Evolutionary conservation across 1,139 yeast species (phyloP).

Genomic region (Saccharomyces hybrid): DNA sequence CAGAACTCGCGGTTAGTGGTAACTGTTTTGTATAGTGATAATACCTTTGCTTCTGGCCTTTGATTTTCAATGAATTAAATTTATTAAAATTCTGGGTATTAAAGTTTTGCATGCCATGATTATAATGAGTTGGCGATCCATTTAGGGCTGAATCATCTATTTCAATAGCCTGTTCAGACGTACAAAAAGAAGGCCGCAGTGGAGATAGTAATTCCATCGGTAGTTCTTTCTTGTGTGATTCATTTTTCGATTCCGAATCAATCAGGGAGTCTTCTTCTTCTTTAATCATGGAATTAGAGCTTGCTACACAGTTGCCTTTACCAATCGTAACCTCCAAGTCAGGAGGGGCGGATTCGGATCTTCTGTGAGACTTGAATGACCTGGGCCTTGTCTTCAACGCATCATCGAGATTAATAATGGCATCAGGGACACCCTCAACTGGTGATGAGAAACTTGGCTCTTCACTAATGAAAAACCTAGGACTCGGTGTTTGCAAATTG

Average conservation of each 20-base stretch:
- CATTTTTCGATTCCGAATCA: conserved; percentile 10
- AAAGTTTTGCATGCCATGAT: neutral
- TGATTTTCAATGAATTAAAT: conserved; percentile 26
- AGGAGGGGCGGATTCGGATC: conserved; percentile 45
- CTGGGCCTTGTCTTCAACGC: conserved; percentile 37
- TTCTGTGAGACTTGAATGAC: conserved; percentile 34
- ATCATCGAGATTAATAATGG: conserved; percentile 56
- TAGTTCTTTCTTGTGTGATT: neutral
- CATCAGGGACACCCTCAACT: conserved; percentile 45
- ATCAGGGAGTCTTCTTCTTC: conserved; percentile 16
- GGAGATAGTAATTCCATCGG: conserved; percentile 21
- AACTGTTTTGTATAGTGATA: conserved; percentile 26
- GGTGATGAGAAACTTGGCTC: conserved; percentile 29
- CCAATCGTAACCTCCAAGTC: conserved; percentile 30
- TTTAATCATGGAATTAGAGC: conserved; percentile 11
- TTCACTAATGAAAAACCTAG: conserved; percentile 29
- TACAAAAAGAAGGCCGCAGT: conserved; percentile 15
- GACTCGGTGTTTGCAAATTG: conserved; percentile 37
- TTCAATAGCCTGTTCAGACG: neutral
- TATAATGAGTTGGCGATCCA: neutral
- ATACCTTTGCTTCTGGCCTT: conserved; percentile 30
- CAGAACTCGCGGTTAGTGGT: conserved; percentile 14
- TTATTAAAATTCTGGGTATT: conserved; percentile 5
- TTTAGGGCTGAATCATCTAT: conserved; percentile 12
- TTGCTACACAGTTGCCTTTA: conserved; percentile 6